A percentile compares a stretch with the other conserved stretches of the same genome.
phyloP scores from a whole-genome alignment of 441 rosid species.

The Populus tomentosa region DNA sequence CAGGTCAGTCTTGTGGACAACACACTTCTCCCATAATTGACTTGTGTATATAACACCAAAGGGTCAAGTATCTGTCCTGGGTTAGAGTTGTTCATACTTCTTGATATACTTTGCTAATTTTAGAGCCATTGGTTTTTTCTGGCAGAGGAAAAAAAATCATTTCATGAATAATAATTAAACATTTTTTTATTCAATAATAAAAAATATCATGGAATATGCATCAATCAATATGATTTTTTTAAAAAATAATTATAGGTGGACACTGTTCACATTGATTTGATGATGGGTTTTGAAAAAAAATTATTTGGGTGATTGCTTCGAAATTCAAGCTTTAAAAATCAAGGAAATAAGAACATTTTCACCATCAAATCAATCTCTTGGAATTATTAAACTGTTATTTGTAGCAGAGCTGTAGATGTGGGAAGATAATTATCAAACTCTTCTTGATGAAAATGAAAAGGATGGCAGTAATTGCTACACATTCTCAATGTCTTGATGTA shows the following conservation, averaged over 20 bases:
- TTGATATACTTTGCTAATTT: too few species aligned
- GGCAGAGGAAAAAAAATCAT: background rate
- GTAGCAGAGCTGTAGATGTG: background rate
- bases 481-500: background rate
- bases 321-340: background rate
- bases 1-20: background rate
- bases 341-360: background rate
- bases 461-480: background rate
- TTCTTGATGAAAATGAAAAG: background rate
- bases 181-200: too few species aligned
- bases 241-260: too few species aligned
- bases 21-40: background rate
- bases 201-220: background rate
- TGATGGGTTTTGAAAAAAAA: background rate
- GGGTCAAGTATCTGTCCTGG: background rate
- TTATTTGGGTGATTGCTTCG: background rate
- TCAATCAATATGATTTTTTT: background rate
- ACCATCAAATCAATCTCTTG: background rate
- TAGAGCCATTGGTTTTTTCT: background rate
- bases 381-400: background rate
- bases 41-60: background rate
- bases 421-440: background rate
- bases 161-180: background rate
- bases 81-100: too few species aligned
- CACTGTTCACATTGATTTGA: background rate